These are phyloP conservation scores for Penicillium sp. DNA, from an alignment of 2,329 filamentous ascomycete species.

Conservation along the genomic window DNA sequence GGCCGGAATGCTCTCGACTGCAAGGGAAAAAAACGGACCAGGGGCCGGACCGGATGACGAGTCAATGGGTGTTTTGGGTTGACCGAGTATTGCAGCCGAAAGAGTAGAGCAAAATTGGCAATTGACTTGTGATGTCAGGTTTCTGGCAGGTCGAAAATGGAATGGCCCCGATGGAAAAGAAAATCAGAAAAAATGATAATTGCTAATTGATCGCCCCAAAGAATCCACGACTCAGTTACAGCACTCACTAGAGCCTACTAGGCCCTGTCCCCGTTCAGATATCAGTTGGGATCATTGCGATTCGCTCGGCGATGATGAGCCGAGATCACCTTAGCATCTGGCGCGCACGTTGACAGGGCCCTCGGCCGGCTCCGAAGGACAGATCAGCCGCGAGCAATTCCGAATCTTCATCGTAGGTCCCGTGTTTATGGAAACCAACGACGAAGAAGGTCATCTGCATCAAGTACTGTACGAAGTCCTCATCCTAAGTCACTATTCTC, in stretches of 20 bases:
- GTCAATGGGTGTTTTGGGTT: background rate
- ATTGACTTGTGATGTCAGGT: slow-evolving; percentile 22
- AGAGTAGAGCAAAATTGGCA: background rate
- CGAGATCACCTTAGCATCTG: slow-evolving; percentile 23
- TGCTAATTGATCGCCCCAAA: background rate
- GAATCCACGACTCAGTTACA: no score
- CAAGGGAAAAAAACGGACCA: slow-evolving; percentile 10
- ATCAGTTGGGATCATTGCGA: background rate
- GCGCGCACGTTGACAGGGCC: background rate
- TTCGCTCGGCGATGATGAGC: slow-evolving; percentile 18
- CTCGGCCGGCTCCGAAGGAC: slow-evolving; percentile 27
- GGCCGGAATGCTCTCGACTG: background rate
- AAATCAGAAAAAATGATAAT: background rate
- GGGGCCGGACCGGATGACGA: slow-evolving; percentile 16
- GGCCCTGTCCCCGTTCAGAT: slow-evolving; percentile 6
- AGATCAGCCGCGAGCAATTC: slow-evolving; percentile 13
- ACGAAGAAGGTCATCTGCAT: background rate
- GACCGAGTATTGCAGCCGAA: slow-evolving; percentile 16
- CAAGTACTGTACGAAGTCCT: no score
- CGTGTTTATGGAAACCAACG: slow-evolving; percentile 5
- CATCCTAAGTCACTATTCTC: no score
- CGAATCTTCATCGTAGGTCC: background rate
- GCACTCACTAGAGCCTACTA: background rate
- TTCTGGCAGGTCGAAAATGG: background rate
- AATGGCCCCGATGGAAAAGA: background rate